Evolutionary conservation across 768 basidiomycete species (phyloP).

Genomic region (Glaciozyma martinii): DNA sequence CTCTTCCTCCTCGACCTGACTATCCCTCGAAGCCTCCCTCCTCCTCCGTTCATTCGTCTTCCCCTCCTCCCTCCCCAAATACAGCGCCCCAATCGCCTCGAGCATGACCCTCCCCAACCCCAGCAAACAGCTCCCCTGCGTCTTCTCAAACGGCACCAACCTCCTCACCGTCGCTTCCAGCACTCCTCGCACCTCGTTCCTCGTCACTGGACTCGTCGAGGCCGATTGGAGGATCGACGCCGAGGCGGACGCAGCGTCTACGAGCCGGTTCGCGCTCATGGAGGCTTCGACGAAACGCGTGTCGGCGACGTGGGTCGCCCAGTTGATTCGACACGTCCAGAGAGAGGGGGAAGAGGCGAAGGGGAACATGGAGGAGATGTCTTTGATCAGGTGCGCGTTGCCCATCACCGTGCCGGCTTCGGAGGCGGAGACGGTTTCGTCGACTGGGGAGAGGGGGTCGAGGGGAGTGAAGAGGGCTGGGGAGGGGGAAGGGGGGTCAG

Average conservation of each 20-base stretch:
- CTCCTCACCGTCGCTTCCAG: slow-evolving; percentile 17
- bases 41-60: slow-evolving; percentile 13
- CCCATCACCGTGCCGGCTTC: slow-evolving; percentile 25
- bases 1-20: slow-evolving; percentile 5
- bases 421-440: not conserved
- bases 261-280: slow-evolving; percentile 20
- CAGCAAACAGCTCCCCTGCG: slow-evolving; percentile 24
- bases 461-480: slow-evolving; percentile 32
- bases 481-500: not conserved
- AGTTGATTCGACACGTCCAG: slow-evolving; percentile 23
- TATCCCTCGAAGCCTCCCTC: not conserved
- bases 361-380: slow-evolving; percentile 23
- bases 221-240: slow-evolving; percentile 11
- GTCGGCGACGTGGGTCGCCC: slow-evolving; percentile 30
- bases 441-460: slow-evolving; percentile 8
- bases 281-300: slow-evolving; percentile 26
- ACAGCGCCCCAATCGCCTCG: slow-evolving; percentile 20
- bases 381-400: slow-evolving; percentile 19
- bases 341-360: slow-evolving; percentile 7
- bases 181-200: slow-evolving; percentile 17
- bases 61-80: slow-evolving; percentile 14
- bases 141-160: slow-evolving; percentile 23
- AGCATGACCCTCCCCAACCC: slow-evolving; percentile 24
- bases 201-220: not conserved
- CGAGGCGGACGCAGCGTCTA: slow-evolving; percentile 13